A percentile compares a stretch with the other conserved stretches of the same genome.
Evolutionary conservation across 2,329 filamentous ascomycete species (phyloP).

Genomic region (Teratosphaeriaceae sp.): DNA sequence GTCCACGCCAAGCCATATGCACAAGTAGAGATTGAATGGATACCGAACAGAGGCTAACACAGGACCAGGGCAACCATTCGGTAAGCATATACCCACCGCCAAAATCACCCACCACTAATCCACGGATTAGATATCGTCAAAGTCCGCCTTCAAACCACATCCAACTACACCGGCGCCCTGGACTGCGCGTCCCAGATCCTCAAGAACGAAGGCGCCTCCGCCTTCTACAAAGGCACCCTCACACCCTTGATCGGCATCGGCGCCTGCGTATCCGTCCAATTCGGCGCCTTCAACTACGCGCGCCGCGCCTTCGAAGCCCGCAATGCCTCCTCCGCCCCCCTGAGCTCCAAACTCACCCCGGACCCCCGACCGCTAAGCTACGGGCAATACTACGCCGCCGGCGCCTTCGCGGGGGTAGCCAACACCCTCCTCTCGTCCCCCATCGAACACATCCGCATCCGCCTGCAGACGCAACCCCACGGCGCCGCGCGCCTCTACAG

Average conservation of each 20-base stretch:
- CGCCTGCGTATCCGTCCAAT: slow-evolving; percentile 93
- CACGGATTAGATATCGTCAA: slow-evolving; percentile 75
- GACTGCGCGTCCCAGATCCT: slow-evolving; percentile 79
- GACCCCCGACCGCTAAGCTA: slow-evolving; percentile 57
- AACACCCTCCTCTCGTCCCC: slow-evolving; percentile 85
- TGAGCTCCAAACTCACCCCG: slow-evolving; percentile 24
- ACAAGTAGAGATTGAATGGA: no score
- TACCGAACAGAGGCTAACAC: slow-evolving; percentile 9
- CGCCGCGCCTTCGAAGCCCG: slow-evolving; percentile 75
- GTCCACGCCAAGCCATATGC: no score
- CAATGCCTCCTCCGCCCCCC: no score
- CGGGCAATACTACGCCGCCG: slow-evolving; percentile 79
- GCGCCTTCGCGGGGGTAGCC: slow-evolving; percentile 85
- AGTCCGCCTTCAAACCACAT: slow-evolving; percentile 87
- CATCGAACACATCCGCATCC: slow-evolving; percentile 95
- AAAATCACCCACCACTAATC: slow-evolving; percentile 5
- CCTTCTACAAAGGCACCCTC: slow-evolving; percentile 97
- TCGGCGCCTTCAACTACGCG: slow-evolving; percentile 91
- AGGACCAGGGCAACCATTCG: slow-evolving; percentile 56
- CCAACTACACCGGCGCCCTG: slow-evolving; percentile 71
- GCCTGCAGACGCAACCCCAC: slow-evolving; percentile 93
- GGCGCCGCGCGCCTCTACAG: slow-evolving; percentile 69
- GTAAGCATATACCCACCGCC: slow-evolving; percentile 37
- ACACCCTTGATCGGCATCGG: slow-evolving; percentile 94
- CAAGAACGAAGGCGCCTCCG: slow-evolving; percentile 76